Conservation (phyloP, 805 yeast genomes). For the Barnettozyma vustinii region DNA sequence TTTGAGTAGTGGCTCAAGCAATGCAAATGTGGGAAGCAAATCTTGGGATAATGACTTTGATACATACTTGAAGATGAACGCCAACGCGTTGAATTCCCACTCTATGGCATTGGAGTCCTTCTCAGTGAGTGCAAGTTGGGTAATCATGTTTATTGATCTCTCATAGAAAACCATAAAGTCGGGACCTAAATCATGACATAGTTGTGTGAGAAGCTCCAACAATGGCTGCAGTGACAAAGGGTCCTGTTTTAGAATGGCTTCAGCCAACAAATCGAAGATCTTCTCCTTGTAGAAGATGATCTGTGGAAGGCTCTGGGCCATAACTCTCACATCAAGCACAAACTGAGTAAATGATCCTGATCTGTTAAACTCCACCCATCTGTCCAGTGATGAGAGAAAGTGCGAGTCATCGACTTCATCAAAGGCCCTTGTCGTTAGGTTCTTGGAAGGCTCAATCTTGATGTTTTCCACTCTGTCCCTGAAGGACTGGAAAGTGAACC, state of each 20-base stretch:
- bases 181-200: constrained; percentile 87
- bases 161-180: constrained; percentile 76
- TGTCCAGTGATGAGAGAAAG: constrained; percentile 70
- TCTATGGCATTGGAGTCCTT: constrained; percentile 63
- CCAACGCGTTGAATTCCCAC: constrained; percentile 78
- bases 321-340: constrained; percentile 45
- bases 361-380: constrained; percentile 84
- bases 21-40: constrained; percentile 61
- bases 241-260: constrained; percentile 51
- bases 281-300: constrained; percentile 61
- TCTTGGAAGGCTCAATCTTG: constrained; percentile 70
- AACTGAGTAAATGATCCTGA: constrained; percentile 68
- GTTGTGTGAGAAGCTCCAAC: constrained; percentile 74
- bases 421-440: constrained; percentile 52
- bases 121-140: constrained; percentile 42
- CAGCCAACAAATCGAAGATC: constrained; percentile 50
- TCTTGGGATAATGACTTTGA: constrained; percentile 59
- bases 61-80: constrained; percentile 85
- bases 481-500: constrained; percentile 68
- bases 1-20: constrained; percentile 59
- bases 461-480: constrained; percentile 79
- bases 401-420: constrained; percentile 74
- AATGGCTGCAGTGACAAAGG: constrained; percentile 72
- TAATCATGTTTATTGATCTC: constrained; percentile 45
- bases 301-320: constrained; percentile 72